A percentile compares a stretch with the other conserved stretches of the same genome.
Conservation (phyloP, 805 yeast species). For the Nakazawaea ambrosiae region DNA sequence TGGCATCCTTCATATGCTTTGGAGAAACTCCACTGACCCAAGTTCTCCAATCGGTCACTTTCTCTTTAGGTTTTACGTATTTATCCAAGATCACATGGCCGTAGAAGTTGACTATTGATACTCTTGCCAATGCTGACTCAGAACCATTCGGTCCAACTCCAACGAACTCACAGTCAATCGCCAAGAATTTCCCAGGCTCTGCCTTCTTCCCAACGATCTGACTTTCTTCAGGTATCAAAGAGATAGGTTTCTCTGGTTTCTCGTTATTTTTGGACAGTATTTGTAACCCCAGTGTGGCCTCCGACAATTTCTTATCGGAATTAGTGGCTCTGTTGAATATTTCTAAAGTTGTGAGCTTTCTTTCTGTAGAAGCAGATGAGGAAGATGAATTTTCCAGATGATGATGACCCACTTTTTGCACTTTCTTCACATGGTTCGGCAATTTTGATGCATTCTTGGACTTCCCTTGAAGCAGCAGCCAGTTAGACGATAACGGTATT, state of each 20-base stretch:
- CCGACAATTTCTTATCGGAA: no score
- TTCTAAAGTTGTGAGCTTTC: neutral
- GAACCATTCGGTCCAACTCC: conserved; percentile 76
- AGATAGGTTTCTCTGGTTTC: neutral
- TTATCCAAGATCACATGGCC: conserved; percentile 68
- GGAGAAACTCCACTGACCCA: conserved; percentile 87
- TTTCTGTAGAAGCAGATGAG: no score
- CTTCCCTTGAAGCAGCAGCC: conserved; percentile 22
- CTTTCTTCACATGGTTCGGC: conserved; percentile 10
- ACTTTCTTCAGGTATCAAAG: neutral
- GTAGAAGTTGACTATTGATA: conserved; percentile 77
- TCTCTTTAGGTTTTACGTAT: conserved; percentile 68
- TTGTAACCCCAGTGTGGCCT: no score
- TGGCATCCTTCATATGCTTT: conserved; percentile 58
- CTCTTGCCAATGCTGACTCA: conserved; percentile 74
- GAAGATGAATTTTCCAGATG: no score
- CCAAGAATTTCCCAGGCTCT: conserved; percentile 64
- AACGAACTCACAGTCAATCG: conserved; percentile 92
- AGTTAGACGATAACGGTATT: conserved; percentile 25
- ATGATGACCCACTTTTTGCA: conserved; percentile 8
- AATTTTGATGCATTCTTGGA: conserved; percentile 10
- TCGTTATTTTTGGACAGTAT: neutral
- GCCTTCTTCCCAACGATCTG: conserved; percentile 19
- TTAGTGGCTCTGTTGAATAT: neutral
- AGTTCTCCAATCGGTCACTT: conserved; percentile 87